phyloP scores from a whole-genome alignment of 805 yeast genomes.

The Candida tallmaniae region DNA sequence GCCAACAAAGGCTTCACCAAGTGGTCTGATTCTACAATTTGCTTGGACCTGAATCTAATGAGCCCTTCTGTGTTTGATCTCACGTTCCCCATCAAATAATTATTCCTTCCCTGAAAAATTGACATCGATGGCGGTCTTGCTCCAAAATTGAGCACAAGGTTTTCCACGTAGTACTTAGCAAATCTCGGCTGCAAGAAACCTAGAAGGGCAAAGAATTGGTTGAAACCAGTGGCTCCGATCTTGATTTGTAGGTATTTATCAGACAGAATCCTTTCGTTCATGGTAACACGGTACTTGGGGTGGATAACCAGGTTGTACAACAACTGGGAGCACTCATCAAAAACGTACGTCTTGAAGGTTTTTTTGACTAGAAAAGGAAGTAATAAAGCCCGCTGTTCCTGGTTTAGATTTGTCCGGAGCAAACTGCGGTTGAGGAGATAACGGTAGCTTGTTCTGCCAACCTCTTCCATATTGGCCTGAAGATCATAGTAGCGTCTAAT shows the following conservation, averaged over 20 bases:
- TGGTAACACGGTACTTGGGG: neutral
- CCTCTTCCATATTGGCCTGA: neutral
- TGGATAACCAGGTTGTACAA: neutral
- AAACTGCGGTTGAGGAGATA: constrained; percentile 1
- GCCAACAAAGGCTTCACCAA: neutral
- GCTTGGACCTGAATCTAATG: neutral
- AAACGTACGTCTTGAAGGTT: constrained; percentile 5
- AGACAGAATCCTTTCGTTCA: neutral
- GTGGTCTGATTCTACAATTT: neutral
- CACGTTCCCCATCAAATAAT: neutral
- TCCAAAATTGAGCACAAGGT: neutral
- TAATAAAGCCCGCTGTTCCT: neutral
- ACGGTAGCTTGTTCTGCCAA: constrained; percentile 6
- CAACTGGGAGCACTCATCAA: neutral
- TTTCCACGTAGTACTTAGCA: neutral
- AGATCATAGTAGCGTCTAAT: neutral
- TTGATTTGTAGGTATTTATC: constrained; percentile 5
- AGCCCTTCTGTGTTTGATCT: neutral
- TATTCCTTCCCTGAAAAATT: neutral
- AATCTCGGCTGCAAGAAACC: neutral
- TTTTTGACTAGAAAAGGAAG: constrained; percentile 1
- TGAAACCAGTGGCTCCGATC: constrained; percentile 6
- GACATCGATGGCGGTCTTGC: constrained; percentile 1
- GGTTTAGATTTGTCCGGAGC: neutral
- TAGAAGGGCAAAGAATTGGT: constrained; percentile 7